Percentiles rank a stretch among this genome's conserved stretches.
Conservation (phyloP, 192 early-diverging fungal genomes). For the Mortierella hygrophila region DNA sequence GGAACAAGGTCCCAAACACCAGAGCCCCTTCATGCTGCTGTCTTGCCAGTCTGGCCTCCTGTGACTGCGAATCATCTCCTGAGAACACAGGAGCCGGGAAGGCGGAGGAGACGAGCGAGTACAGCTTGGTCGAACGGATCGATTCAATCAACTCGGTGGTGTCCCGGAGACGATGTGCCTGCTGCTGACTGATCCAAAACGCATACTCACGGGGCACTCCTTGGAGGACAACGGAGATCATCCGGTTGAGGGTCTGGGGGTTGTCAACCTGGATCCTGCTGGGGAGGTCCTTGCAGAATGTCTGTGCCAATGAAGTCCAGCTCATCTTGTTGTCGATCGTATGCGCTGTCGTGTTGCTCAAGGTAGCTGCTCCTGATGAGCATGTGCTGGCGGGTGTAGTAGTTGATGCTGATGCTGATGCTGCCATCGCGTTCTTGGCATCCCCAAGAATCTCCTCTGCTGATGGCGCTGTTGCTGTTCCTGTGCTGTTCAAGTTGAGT, state of each 20-base stretch:
- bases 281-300: constrained; percentile 67
- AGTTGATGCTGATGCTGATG: neutral
- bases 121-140: constrained; percentile 56
- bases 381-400: constrained; percentile 17
- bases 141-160: constrained; percentile 55
- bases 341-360: constrained; percentile 12
- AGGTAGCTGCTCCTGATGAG: constrained; percentile 2
- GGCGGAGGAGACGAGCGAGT: constrained; percentile 56
- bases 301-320: constrained; percentile 66
- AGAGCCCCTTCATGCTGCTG: constrained; percentile 55
- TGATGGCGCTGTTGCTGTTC: neutral
- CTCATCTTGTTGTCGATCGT: constrained; percentile 51
- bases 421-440: neutral
- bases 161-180: constrained; percentile 44
- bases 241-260: constrained; percentile 61
- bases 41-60: constrained; percentile 24
- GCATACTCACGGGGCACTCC: constrained; percentile 61
- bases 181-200: constrained; percentile 57
- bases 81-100: constrained; percentile 21
- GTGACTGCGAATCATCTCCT: constrained; percentile 21
- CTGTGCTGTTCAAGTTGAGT: neutral
- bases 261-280: constrained; percentile 64
- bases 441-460: constrained; percentile 12
- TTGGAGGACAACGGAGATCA: constrained; percentile 61
- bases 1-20: constrained; percentile 72